These are phyloP conservation scores for Parsonsia alboflavescens DNA, from an alignment of 257 asterid genomes.

Conservation along the genomic window DNA sequence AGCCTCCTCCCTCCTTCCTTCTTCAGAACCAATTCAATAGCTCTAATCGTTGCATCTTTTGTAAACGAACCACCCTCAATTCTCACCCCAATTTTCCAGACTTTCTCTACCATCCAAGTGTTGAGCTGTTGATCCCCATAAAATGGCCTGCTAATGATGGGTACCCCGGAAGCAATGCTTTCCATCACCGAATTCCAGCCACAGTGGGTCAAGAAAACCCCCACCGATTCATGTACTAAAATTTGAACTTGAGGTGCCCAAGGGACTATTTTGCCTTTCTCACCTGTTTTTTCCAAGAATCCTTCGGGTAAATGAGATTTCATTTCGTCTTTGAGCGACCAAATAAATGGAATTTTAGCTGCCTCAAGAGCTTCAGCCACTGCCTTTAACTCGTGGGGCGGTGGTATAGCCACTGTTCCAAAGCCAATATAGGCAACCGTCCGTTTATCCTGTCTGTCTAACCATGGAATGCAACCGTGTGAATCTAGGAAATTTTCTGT, in stretches of 20 bases:
- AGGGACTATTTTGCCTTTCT: conserved; percentile 36
- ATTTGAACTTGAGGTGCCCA: conserved; percentile 58
- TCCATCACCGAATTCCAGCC: conserved; percentile 58
- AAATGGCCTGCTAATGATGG: conserved; percentile 51
- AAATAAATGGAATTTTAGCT: conserved; percentile 41
- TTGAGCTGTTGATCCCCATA: conserved; percentile 56
- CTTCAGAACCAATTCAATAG: conserved; percentile 33
- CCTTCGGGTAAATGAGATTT: conserved; percentile 20
- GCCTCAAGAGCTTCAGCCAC: conserved; percentile 52
- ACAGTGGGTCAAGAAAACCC: conserved; percentile 46
- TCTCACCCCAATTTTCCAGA: conserved; percentile 54
- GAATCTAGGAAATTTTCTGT: conserved; percentile 10
- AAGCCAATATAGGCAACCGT: conserved; percentile 51
- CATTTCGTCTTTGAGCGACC: conserved; percentile 43
- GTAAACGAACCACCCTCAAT: conserved; percentile 43
- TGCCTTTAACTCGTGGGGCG: conserved; percentile 44
- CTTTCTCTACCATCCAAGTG: conserved; percentile 42
- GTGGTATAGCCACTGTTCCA: conserved; percentile 45
- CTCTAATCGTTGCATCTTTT: conserved; percentile 14
- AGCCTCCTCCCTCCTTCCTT: conserved; percentile 26
- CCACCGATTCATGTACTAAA: conserved; percentile 37
- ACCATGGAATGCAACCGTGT: conserved; percentile 52
- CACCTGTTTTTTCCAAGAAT: conserved; percentile 35
- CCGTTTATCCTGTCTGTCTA: conserved; percentile 30
- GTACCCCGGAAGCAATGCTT: conserved; percentile 45